A percentile compares a stretch with the other conserved stretches of the same genome.
phyloP scores from a whole-genome alignment of 768 basidiomycete genomes.

The Leccinum fibrillosum region DNA sequence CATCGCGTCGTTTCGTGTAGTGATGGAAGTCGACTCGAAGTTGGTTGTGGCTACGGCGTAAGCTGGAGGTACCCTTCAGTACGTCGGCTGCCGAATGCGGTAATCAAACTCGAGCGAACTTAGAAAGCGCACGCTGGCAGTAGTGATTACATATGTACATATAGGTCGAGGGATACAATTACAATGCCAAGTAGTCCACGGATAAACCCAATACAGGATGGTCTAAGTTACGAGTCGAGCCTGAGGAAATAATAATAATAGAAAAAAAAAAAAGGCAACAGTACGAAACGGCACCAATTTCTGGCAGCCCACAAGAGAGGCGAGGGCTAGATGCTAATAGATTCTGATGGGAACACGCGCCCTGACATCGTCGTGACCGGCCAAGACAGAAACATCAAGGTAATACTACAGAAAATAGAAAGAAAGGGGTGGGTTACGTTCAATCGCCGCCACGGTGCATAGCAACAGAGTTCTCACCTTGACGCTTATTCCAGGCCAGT shows the following conservation, averaged over 20 bases:
- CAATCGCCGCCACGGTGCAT: slow-evolving; percentile 2
- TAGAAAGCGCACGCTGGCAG: too few species aligned
- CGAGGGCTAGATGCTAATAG: slow-evolving; percentile 30
- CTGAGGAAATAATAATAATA: slow-evolving; percentile 1
- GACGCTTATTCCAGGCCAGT: slow-evolving; percentile 65
- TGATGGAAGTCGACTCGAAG: background rate
- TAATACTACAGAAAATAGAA: slow-evolving; percentile 50
- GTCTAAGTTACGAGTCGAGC: slow-evolving; percentile 1
- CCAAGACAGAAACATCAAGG: slow-evolving; percentile 64
- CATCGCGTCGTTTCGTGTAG: slow-evolving; percentile 15
- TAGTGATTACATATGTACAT: background rate
- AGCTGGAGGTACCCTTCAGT: background rate
- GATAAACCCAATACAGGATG: background rate
- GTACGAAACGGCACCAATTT: background rate
- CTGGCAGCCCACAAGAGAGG: background rate
- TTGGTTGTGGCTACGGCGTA: background rate
- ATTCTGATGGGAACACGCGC: slow-evolving; percentile 62
- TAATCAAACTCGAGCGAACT: background rate
- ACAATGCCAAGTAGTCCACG: slow-evolving; percentile 1
- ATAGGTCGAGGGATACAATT: slow-evolving; percentile 2
- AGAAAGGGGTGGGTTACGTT: slow-evolving; percentile 4
- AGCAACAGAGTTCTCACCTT: slow-evolving; percentile 44
- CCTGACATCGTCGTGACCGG: slow-evolving; percentile 60
- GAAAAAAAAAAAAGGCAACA: background rate
- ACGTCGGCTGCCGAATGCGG: background rate